Evolutionary conservation across 495 filamentous ascomycete genomes (phyloP), one percentile per base, ranked within the genome.

Genomic region (Penicillium malachiteum): DNA sequence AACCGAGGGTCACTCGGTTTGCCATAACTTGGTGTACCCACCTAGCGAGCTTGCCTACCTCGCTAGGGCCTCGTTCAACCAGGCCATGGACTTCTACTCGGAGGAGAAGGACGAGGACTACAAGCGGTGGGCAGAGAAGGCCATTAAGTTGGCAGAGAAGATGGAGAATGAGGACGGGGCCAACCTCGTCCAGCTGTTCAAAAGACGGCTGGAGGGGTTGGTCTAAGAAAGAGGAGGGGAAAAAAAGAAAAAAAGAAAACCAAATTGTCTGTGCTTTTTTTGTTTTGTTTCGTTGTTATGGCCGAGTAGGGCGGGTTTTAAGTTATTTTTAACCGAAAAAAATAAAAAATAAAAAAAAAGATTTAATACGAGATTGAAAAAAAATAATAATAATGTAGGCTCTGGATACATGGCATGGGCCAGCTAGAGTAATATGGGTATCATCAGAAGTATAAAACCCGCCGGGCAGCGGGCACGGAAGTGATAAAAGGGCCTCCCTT

Each of bases 31-130:
- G 8, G 5, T 37, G 3, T 95, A 90, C 63, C 89, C 89, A 4
- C 54, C 69, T 9, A 79, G 82, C 7, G 92, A 96, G 57, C 71
- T 96, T 3, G 84, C 88, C 59, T 92, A 88, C 87, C 81, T 97
- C 31, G 85, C 85, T 1, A 82, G 82, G 0, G 83, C 79, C 3
- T 70, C 86, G 0, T 96, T 94, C 75, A 95, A 95, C 57, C 82
- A 79, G 40, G 86, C 86, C 0, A 79, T 92, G 17, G 90, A 94
- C 56, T 82, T 86, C 41, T 92, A 88, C 55, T 72, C 82, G 12
- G 64, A 60, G 3, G 72, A 72, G 0, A 77, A 85, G 46, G 81
- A 85, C 48, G 78, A 74, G 30, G 73, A 75, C 4, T 87, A 82
- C 50, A 78, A 76, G 57, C 68, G 73, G 18, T 92, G 89, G 89